Evolutionary conservation across 352 stramenopile genomes (phyloP), one percentile per base, ranked within the genome.

Genomic region (Phytophthora cryptogea): DNA sequence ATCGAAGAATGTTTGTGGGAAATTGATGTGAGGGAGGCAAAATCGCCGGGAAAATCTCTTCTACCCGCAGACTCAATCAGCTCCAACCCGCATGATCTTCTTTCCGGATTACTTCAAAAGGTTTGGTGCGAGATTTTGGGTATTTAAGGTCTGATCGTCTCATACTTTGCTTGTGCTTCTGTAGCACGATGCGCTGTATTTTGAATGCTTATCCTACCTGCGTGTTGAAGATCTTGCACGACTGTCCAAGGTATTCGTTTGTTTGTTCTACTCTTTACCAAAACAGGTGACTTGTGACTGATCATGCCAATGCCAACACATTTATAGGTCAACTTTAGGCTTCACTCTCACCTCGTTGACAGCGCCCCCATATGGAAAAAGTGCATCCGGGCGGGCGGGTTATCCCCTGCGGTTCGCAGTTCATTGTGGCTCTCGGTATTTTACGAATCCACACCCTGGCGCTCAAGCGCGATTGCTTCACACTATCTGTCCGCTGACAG

Each of bases 291-390:
- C 20, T 1, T 23, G 20, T 23, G 20, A 58, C 13, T 59, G 8
- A 59, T 33, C 16, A 40, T 26, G 23, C 1, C 8, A 13, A 20
- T 42, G 5, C 27, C 28, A 44, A 16, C 28, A 50, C 7, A 17
- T 63, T 33, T 23, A n/a, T 23, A 82, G 73, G 60, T 72, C 8
- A 86, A 73, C 54, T 81, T 70, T 39, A 23, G 33, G 3, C 28
- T 87, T 4, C 74, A 78, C 23, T 59, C 54, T 23, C 54, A 67
- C n/a, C 64, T 89, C n/a, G 4, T 68, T 2, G 54, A 67, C 13
- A 83, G 67, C 31, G 64, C 83, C n/a, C 70, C 85, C 0, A 56
- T 88, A 2, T 94, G 85, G 85, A 91, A 91, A 48, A 86, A 84
- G 42, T 82, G 71, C 32, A 88, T 94, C 49, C 74, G 85, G 8